phyloP scores from a whole-genome alignment of 306 rosid species.

The Cucurbita pepo region DNA sequence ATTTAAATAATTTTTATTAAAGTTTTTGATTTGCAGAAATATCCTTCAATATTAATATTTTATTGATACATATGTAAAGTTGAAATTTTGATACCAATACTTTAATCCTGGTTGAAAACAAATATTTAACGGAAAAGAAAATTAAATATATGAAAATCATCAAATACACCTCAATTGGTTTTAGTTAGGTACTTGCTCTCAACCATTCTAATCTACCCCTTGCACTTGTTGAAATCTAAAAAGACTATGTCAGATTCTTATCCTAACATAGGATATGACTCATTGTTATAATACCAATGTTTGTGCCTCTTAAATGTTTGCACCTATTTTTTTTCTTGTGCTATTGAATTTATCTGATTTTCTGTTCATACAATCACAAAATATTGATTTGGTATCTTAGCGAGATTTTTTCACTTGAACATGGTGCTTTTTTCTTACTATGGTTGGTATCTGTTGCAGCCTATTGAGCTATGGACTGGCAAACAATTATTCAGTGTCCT shows the following conservation, averaged over 20 bases:
- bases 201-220: background rate
- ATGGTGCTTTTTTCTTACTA: background rate
- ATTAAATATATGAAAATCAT: background rate
- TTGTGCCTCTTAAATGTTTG: background rate
- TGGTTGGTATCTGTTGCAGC: slow-evolving; percentile 35
- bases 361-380: background rate
- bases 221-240: background rate
- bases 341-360: background rate
- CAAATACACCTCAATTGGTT: background rate
- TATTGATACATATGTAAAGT: too few species aligned
- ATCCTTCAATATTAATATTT: too few species aligned
- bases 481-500: slow-evolving; percentile 78
- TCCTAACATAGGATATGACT: background rate
- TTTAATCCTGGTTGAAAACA: background rate
- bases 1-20: too few species aligned
- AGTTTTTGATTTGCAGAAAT: too few species aligned
- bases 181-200: background rate
- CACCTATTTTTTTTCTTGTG: background rate
- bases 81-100: too few species aligned
- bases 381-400: background rate
- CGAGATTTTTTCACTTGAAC: background rate
- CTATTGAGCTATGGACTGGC: slow-evolving; percentile 95
- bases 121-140: background rate
- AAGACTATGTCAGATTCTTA: background rate
- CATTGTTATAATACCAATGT: background rate